These are phyloP conservation scores for Themeda triandra DNA, from an alignment of 176 grass and related monocot species.

Conservation along the genomic window DNA sequence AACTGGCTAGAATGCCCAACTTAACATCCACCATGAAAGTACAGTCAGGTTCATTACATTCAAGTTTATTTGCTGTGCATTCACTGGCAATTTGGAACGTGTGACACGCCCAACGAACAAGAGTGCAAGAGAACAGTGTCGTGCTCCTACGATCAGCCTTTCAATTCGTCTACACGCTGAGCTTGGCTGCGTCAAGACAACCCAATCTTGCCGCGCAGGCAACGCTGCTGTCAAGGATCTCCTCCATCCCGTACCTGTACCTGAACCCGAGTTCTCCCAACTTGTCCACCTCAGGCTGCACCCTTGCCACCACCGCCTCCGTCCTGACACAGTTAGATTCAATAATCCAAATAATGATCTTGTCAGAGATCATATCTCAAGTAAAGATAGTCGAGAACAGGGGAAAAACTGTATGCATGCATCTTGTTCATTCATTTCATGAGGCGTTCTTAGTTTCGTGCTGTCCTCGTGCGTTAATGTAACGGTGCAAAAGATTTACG, in stretches of 20 bases:
- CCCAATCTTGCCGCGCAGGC: slow-evolving; percentile 34
- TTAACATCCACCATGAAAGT: background rate
- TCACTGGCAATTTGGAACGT: background rate
- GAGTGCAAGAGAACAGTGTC: too few relatives aligned
- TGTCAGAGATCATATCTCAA: background rate
- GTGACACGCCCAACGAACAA: too few relatives aligned
- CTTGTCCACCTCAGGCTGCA: slow-evolving; percentile 31
- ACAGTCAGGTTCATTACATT: background rate
- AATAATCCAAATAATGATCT: background rate
- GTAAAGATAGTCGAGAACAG: too few relatives aligned
- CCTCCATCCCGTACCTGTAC: slow-evolving; percentile 41
- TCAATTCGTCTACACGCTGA: background rate
- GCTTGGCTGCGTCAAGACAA: background rate
- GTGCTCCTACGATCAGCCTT: background rate
- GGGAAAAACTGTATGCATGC: too few relatives aligned
- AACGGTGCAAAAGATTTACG: slow-evolving; percentile 9
- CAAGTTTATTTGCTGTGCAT: background rate
- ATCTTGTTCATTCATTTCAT: too few relatives aligned
- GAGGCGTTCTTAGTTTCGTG: too few relatives aligned
- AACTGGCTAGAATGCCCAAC: too few relatives aligned
- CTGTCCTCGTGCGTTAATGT: too few relatives aligned
- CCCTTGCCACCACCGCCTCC: slow-evolving; percentile 12
- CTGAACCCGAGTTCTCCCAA: slow-evolving; percentile 53
- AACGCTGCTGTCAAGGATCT: slow-evolving; percentile 40
- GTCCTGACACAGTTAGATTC: background rate